Evolutionary conservation across 768 basidiomycete species (phyloP), one percentile per base, ranked within the genome.

Genomic region (Solioccasus polychromus): DNA sequence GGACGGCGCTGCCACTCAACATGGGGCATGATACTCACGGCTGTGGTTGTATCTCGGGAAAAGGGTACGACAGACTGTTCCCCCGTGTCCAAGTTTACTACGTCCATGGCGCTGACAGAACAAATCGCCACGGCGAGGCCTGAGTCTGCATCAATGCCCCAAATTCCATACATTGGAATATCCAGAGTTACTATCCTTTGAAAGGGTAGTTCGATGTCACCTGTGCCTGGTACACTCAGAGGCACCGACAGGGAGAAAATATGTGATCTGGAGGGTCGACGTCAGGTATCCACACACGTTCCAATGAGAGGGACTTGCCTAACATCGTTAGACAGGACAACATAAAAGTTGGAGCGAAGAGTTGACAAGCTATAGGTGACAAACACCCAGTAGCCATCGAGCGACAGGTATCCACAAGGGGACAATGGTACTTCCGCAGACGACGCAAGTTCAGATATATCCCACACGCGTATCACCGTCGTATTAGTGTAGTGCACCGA

Each of bases 1-100:
- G 28, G n/a, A 39, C 17, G 19, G 31, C 34, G 37, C 37, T n/a
- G n/a, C n/a, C 3, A 30, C 11, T 46, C 23, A n/a, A 34, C 23
- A 36, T 22, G 10, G 29, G 25, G 18, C n/a, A n/a, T n/a, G 47
- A 9, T 24, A 15, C 69, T 46, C 41, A 72, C n/a, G n/a, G n/a
- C 34, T 39, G 63, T 62, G 25, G 61, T 61, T 14, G 57, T 42
- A 6, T 61, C 65, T 11, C 57, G 36, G 2, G 41, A 40, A 25
- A 61, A 49, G 6, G 52, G 36, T 4, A 70, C 41, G 2, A 35
- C 48, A 11, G 50, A 50, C 8, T 47, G 58, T 11, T 20, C 35
- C 1, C 53, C 49, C 1, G 59, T 61, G 3, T 58, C 54, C 71
- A 71, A 75, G 37, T 70, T 54, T 7, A 74, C 25, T 15, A 78